Base-by-base conservation (phyloP, 1,284 basidiomycete genomes). In the Stereum hirsutum region DNA sequence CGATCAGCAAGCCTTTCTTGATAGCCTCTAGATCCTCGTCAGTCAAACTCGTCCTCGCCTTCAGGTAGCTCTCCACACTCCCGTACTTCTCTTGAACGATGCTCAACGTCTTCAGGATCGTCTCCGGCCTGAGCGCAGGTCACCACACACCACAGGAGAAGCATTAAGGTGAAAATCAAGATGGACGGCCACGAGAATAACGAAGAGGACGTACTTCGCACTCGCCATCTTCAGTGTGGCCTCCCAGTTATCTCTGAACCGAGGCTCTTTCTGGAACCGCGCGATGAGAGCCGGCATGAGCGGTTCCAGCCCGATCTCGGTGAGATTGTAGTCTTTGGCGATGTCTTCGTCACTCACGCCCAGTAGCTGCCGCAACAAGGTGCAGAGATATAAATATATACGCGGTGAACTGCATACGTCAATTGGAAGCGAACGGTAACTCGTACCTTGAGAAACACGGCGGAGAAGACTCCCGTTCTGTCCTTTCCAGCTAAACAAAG, bases 271-370 rank as follows among this genome's bases (percentile, higher is more conserved):
- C 41, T 58, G 50, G 48, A 66, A 59, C 21, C 65, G 62, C 19
- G 43, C 53, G 1, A 58, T 49, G 12, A 72, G 49, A 14, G 58
- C 43, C 5, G 59, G 58, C 7, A 63, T 42, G 11, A 54, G 54
- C 5, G 66, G 67, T 44, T 60, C 58, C 6, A 70, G 53, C 1
- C 66, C 69, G 26, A 61, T 40, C n/a, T 60, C 59, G 2, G 69
- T 67, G 19, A 72, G 52, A 0, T 57, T 47, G 45, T 72, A 71
- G 46, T 72, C 68, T 24, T 59, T 52, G 11, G 57, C 51, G 33
- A 73, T 68, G 27, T 60, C 57, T 7, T 63, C 59, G 49, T 71
- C 67, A 23, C 50, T 42, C n/a, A 63, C 65, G 2, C 67, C 67
- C 8, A 70, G 57, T 15, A 68, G 52, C 69, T 70, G 47, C 20